Evolutionary conservation across 179 eudicot species (phyloP), one percentile per base, ranked within the genome.

Genomic region (Beta macrorhiza): DNA sequence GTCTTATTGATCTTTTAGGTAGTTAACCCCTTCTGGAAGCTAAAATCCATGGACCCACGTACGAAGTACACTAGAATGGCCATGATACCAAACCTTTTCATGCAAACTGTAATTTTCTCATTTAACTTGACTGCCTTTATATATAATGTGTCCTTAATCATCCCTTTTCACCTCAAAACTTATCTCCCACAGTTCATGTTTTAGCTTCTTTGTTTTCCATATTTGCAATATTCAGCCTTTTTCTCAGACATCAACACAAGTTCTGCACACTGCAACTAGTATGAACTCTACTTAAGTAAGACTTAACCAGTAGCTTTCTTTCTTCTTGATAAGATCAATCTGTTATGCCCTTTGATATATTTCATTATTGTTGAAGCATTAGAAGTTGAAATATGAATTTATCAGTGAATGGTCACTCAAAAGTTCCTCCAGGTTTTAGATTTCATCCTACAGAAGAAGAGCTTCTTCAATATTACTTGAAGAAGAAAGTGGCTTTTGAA

Each of bases 81-180:
- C 77, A 55, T 74, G 77, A 74, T 56, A 74, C 77, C 77, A 74
- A 74, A 74, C 77, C 59, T 74, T 55, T 74, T n/a, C 77, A 74
- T 55, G 77, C 49, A 74, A 22, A 74, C 77, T 55, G 25, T 58
- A 19, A 49, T 55, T 74, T 55, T 74, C 32, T 20, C 16, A 19
- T 22, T 22, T 10, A 49, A 12, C 45, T 7, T 72, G 11, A 51
- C 7, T 69, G 73, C 73, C 73, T 69, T 69, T 69, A 69, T 69
- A 69, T 69, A 69, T 44, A 69, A 15, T 69, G 14, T 42, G 5
- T 69, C 44, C 73, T 32, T 44, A 44, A 69, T 32, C 73, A 37
- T 44, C 9, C 25, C 13, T 67, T 29, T 61, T 67, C 12, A 67
- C 70, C 25, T 14, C 16, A 10, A 16, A 13, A 64, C 10, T 32